Percentiles rank a stretch among this genome's conserved stretches.
These are phyloP conservation scores for Mesembryanthemum crystallinum DNA, from an alignment of 148 eudicot species.

Conservation along the genomic window DNA sequence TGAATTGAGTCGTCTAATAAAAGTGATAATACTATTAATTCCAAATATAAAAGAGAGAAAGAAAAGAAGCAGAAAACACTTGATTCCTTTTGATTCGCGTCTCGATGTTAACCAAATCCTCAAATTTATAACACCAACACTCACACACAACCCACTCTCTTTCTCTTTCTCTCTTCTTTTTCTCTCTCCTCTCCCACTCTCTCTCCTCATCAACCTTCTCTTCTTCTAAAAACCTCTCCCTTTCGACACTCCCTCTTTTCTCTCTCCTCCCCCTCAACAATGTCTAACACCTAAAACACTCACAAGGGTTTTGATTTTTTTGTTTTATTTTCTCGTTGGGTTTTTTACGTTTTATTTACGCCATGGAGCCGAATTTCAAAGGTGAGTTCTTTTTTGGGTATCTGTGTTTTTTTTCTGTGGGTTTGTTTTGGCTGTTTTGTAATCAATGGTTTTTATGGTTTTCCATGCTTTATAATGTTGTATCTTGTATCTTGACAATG, in stretches of 20 bases:
- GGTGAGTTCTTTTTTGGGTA: slow-evolving; percentile 20
- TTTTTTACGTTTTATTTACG: not conserved
- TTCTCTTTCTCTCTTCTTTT: not conserved
- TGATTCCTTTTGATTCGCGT: slow-evolving; percentile 23
- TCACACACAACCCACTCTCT: not conserved
- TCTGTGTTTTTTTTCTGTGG: slow-evolving; percentile 1
- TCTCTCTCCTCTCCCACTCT: no score
- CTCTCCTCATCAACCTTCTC: no score
- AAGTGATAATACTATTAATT: no score
- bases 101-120: slow-evolving; percentile 24
- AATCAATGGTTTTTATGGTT: not conserved
- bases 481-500: slow-evolving; percentile 26
- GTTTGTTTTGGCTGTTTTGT: not conserved
- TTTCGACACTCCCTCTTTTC: not conserved
- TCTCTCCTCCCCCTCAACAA: slow-evolving; percentile 11
- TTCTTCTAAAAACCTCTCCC: not conserved
- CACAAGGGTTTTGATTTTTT: slow-evolving; percentile 13
- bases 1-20: no score
- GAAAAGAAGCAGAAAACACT: slow-evolving; percentile 9
- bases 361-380: slow-evolving; percentile 26
- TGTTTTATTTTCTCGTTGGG: not conserved
- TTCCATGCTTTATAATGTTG: not conserved
- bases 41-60: not conserved
- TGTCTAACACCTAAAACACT: slow-evolving; percentile 12
- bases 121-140: slow-evolving; percentile 7